Evolutionary conservation across 768 basidiomycete species (phyloP).

Genomic region (Mycena vulgaris): DNA sequence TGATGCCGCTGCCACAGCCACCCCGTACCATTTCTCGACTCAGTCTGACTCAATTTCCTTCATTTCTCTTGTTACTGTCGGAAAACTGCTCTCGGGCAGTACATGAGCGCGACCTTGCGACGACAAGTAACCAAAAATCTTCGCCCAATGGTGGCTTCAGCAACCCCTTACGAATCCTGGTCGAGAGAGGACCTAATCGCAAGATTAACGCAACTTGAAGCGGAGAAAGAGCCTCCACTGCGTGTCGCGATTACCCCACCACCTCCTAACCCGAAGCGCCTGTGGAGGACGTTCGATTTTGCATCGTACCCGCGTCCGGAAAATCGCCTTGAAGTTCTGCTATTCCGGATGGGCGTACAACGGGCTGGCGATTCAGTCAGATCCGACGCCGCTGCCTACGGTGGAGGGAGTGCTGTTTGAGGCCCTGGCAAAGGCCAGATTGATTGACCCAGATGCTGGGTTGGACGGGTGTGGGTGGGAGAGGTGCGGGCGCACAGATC

Average conservation of each 20-base stretch:
- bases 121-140: conserved; percentile 13
- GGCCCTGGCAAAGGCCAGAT: conserved; percentile 81
- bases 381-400: conserved; percentile 83
- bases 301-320: conserved; percentile 79
- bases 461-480: conserved; percentile 93
- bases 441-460: conserved; percentile 83
- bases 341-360: conserved; percentile 95
- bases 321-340: conserved; percentile 94
- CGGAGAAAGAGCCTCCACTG: conserved; percentile 41
- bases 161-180: conserved; percentile 65
- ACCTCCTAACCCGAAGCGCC: conserved; percentile 41
- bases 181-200: conserved; percentile 81
- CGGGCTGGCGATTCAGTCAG: conserved; percentile 88
- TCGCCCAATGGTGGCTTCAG: conserved; percentile 42
- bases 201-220: conserved; percentile 72
- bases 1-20: too few species aligned
- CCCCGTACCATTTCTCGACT: too few species aligned
- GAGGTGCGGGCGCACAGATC: conserved; percentile 94
- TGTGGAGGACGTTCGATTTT: conserved; percentile 70
- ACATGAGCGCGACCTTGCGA: conserved; percentile 24
- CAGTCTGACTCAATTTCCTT: too few species aligned
- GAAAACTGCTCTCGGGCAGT: neutral
- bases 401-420: conserved; percentile 91
- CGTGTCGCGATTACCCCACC: conserved; percentile 35
- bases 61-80: too few species aligned